A percentile compares a stretch with the other conserved stretches of the same genome.
Conservation (phyloP, 176 grass and related monocot species). For the Hordeum marinum region DNA sequence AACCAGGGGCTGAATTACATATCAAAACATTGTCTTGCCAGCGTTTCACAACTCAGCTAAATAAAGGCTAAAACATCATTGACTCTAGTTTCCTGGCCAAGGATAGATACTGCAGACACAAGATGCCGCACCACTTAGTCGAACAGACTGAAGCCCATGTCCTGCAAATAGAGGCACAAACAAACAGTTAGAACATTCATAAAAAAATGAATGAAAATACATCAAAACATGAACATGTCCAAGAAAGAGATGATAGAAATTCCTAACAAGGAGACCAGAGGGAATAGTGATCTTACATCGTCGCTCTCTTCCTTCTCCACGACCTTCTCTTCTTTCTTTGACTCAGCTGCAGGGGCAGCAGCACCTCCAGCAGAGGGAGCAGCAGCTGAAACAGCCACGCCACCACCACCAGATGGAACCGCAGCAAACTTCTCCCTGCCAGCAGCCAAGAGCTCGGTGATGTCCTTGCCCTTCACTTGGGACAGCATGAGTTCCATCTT, state of each 20-base stretch:
- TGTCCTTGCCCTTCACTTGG: conserved; percentile 51
- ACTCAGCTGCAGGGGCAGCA: conserved; percentile 39
- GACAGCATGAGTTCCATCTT: conserved; percentile 39
- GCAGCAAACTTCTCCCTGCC: conserved; percentile 66
- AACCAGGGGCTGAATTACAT: conserved; percentile 24
- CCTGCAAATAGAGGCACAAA: conserved; percentile 9
- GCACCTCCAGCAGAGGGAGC: conserved; percentile 18
- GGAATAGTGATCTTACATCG: conserved; percentile 31
- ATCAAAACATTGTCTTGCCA: conserved; percentile 19
- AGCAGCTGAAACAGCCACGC: conserved; percentile 18
- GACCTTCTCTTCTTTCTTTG: conserved; percentile 59
- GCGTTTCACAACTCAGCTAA: conserved; percentile 13
- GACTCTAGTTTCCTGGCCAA: background rate
- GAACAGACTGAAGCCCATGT: conserved; percentile 54
- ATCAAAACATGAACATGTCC: background rate
- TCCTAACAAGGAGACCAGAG: background rate
- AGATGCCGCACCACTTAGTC: background rate
- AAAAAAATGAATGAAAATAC: background rate
- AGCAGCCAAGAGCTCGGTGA: conserved; percentile 46
- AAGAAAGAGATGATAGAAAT: background rate
- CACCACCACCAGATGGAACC: conserved; percentile 41
- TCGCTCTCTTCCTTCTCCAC: conserved; percentile 69
- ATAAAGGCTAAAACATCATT: conserved; percentile 24
- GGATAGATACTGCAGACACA: background rate
- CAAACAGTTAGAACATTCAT: background rate